Conservation (phyloP, 2,329 filamentous ascomycete species). For the Cercospora sp. region DNA sequence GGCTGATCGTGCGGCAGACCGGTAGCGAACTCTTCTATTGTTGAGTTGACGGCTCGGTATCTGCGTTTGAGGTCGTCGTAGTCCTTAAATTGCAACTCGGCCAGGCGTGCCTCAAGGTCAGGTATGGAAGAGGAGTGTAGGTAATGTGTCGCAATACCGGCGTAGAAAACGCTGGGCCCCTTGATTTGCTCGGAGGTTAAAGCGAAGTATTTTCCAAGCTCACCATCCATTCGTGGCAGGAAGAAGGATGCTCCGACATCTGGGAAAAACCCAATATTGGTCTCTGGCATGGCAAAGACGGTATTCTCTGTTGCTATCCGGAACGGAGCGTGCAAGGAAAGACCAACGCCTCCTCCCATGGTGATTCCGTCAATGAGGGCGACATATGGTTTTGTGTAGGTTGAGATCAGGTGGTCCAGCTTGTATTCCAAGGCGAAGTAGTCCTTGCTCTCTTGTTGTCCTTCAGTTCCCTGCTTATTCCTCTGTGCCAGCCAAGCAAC, state of each 20-base stretch:
- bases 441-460: slow-evolving; percentile 72
- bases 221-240: slow-evolving; percentile 82
- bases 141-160: slow-evolving; percentile 93
- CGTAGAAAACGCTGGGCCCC: slow-evolving; percentile 84
- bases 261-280: slow-evolving; percentile 96
- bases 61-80: slow-evolving; percentile 64
- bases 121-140: slow-evolving; percentile 85
- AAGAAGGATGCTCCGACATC: slow-evolving; percentile 98
- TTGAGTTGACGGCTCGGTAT: slow-evolving; percentile 73
- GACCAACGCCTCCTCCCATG: slow-evolving; percentile 94
- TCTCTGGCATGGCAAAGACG: slow-evolving; percentile 97
- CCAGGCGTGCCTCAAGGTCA: slow-evolving; percentile 77
- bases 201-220: slow-evolving; percentile 86
- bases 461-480: slow-evolving; percentile 68
- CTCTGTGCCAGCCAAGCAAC: slow-evolving; percentile 74
- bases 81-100: slow-evolving; percentile 87
- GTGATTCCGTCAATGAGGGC: slow-evolving; percentile 97
- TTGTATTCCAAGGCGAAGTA: slow-evolving; percentile 97
- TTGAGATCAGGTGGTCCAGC: slow-evolving; percentile 92
- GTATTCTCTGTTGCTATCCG: slow-evolving; percentile 95
- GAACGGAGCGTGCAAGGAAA: slow-evolving; percentile 93
- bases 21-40: slow-evolving; percentile 88
- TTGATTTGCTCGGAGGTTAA: slow-evolving; percentile 82
- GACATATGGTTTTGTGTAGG: slow-evolving; percentile 88
- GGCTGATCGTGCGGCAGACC: slow-evolving; percentile 73